A percentile compares a stretch with the other conserved stretches of the same genome.
Conservation (phyloP, 345 rosid genomes). For the Dipteronia sinensis region DNA sequence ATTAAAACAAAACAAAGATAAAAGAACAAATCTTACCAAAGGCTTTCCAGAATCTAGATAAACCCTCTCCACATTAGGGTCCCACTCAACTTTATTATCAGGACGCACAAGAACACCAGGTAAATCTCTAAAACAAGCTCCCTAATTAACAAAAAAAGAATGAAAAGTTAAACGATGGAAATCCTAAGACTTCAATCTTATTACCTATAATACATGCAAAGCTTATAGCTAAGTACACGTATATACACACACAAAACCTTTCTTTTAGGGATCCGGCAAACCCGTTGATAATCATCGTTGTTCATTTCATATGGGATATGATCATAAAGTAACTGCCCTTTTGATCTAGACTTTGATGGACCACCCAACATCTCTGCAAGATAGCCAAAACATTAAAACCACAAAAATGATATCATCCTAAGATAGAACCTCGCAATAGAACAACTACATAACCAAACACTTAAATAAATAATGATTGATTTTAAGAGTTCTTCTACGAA, state of each 20-base stretch:
- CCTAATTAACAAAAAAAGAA: conserved; percentile 34
- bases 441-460: neutral
- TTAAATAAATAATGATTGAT: neutral
- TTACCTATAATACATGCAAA: neutral
- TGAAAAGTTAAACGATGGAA: neutral
- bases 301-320: conserved; percentile 51
- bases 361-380: conserved; percentile 35
- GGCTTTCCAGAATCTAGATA: conserved; percentile 42
- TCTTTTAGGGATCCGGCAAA: conserved; percentile 49
- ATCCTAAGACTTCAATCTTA: neutral
- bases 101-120: conserved; percentile 54
- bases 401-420: neutral
- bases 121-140: conserved; percentile 65
- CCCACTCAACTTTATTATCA: conserved; percentile 47
- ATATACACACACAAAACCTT: conserved; percentile 36
- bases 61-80: conserved; percentile 42
- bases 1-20: neutral
- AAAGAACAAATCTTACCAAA: conserved; percentile 38
- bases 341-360: neutral
- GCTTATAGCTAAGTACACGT: neutral
- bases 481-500: neutral
- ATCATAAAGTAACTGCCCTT: conserved; percentile 35
- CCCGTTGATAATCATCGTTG: conserved; percentile 50
- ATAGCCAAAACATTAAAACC: neutral
- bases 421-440: neutral